phyloP scores from a whole-genome alignment of 371 early-diverging fungal species.

The Apophysomyces variabilis region DNA sequence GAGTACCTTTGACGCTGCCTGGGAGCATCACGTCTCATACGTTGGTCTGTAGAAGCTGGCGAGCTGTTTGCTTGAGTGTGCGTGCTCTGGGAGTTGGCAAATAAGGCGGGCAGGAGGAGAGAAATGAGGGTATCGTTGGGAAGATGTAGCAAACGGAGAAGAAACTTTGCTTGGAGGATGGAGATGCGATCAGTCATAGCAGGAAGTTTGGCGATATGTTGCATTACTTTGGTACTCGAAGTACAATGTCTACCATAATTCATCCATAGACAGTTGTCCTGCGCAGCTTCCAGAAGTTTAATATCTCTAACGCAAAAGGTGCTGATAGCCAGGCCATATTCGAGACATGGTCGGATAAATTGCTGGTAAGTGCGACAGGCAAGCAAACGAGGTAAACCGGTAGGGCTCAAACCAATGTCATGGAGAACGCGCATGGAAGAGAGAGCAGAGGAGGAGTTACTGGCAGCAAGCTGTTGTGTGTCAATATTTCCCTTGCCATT shows the following conservation, averaged over 20 bases:
- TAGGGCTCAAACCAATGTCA: conserved; percentile 12
- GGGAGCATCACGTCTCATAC: too few species aligned
- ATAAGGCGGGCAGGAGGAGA: too few species aligned
- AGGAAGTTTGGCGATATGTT: conserved; percentile 20
- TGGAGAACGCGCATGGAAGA: conserved; percentile 10
- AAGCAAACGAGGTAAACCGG: conserved; percentile 2
- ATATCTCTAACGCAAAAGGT: not conserved
- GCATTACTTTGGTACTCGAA: conserved; percentile 23
- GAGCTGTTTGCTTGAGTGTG: not conserved
- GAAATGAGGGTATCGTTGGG: conserved; percentile 17
- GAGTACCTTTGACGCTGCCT: too few species aligned
- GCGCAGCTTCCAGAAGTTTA: conserved; percentile 3
- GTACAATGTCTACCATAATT: not conserved
- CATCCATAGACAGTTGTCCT: conserved; percentile 21
- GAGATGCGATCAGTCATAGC: conserved; percentile 12
- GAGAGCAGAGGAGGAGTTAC: not conserved
- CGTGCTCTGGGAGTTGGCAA: too few species aligned
- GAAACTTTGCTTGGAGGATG: conserved; percentile 13
- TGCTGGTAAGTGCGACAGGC: conserved; percentile 1
- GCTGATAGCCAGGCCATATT: conserved; percentile 14
- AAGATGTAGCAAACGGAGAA: not conserved
- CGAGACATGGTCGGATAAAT: conserved; percentile 8
- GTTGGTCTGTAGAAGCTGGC: not conserved
- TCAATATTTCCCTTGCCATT: conserved; percentile 9
- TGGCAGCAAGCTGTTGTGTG: not conserved